Conservation (phyloP, 148 eudicot species). For the Nepenthes mirabilis region DNA sequence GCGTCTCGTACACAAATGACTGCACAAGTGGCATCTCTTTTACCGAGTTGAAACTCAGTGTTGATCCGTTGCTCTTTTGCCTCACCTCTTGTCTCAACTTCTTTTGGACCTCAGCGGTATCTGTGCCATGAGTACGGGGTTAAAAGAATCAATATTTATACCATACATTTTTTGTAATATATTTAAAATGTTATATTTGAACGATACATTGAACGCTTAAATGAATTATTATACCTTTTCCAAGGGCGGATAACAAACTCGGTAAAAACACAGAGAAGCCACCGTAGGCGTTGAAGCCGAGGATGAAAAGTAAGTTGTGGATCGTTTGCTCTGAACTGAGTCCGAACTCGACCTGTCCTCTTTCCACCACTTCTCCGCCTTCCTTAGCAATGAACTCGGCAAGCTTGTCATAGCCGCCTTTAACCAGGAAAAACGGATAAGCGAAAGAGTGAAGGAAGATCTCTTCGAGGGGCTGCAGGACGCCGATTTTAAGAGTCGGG, state of each 20-base stretch:
- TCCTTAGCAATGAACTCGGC: constrained; percentile 33
- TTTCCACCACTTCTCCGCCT: constrained; percentile 34
- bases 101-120: constrained; percentile 29
- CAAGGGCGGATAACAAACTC: constrained; percentile 19
- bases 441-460: constrained; percentile 71
- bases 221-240: neutral
- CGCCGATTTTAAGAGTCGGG: constrained; percentile 36
- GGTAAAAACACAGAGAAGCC: constrained; percentile 58
- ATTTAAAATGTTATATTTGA: no score
- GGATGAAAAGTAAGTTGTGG: constrained; percentile 55
- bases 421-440: constrained; percentile 56
- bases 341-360: constrained; percentile 43
- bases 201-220: no score
- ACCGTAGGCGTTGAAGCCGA: constrained; percentile 84
- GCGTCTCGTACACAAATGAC: constrained; percentile 72
- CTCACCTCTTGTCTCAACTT: constrained; percentile 49
- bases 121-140: neutral
- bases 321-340: constrained; percentile 40
- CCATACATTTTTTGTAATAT: neutral
- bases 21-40: constrained; percentile 43
- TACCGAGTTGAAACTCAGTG: constrained; percentile 27
- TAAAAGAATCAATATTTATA: neutral
- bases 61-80: constrained; percentile 12
- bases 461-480: constrained; percentile 65
- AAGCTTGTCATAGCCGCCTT: constrained; percentile 56